Evolutionary conservation across 2,329 filamentous ascomycete genomes (phyloP), one percentile per base, ranked within the genome.

Genomic region (Lasiodiplodia theobromae): DNA sequence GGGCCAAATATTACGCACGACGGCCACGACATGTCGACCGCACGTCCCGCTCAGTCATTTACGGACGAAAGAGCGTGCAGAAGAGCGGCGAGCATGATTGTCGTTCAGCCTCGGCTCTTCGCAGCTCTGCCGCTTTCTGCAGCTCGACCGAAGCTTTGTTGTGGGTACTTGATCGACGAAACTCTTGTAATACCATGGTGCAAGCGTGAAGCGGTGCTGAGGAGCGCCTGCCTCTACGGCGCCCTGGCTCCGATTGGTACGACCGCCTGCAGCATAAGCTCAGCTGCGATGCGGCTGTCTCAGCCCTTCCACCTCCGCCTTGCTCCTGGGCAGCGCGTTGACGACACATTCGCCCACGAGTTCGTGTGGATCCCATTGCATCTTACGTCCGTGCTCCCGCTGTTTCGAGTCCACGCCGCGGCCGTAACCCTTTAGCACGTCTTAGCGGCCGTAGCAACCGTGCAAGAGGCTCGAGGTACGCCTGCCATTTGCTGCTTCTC

Each of bases 371-470:
- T 64, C 60, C 51, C 25, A 25, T 31, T 21, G 40, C 31, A 64
- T n/a, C 60, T 10, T 16, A 4, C 47, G 60, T 64, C 60, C 31
- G 60, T 64, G 60, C 60, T 25, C 12, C 31, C 58, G 58, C 47
- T 49, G 28, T 64, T 38, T 64, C 60, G 51, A 18, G 44, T 40
- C 40, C 25, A 21, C 40, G 25, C 18, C 60, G 60, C 60, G 60
- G 60, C 60, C 60, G 60, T 64, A 64, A 64, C 60, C n/a, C 31
- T 12, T 63, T 44, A 18, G 18, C 7, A n/a, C n/a, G 18, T 18
- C 44, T 47, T 64, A 64, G 60, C 60, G 60, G 60, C 44, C 60
- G 60, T 64, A 64, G 44, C 44, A 11, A 62, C 23, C 8, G 16
- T 40, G 21, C 38, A 28, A 40, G 56, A 58, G 34, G 34, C 54